Evolutionary conservation across 1,284 basidiomycete species (phyloP), one percentile per base, ranked within the genome.

Genomic region (Ceratobasidium sp.): DNA sequence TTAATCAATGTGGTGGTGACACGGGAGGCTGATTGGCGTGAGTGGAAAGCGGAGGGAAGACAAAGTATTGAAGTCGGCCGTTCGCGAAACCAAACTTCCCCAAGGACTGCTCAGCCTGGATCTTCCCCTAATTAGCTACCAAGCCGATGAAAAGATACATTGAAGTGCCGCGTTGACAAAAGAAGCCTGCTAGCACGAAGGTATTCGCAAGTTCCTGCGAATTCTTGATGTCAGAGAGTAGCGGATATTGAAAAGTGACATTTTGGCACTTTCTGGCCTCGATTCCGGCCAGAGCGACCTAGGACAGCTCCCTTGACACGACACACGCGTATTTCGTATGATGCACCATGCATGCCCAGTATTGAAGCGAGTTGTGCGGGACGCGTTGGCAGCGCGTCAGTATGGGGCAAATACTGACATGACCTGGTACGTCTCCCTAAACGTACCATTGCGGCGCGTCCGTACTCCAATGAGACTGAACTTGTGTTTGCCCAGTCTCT

Each of bases 181-280:
- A 32, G 22, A 56, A 22, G 54, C 7, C 82, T 22, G 78, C 82
- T 13, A 83, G 82, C 22, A 80, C 81, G 11, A 78, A 84, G 69
- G 81, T 51, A n/a, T 25, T 29, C 6, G 17, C 13, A 56, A 43
- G 40, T 11, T 43, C 9, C 40, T 0, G 40, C 25, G 1, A 29
- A 29, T 29, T 29, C 25, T 29, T 1, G 25, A 29, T 29, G 25
- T 29, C 25, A n/a, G 67, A 69, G 57, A 57, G 17, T 13, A 29
- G 40, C 34, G 34, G 67, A 46, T 56, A 0, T 9, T 11, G 34
- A 19, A 66, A 29, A 40, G 51, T 68, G 66, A 51, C 66, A 68
- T 0, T 29, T 17, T 67, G 66, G 51, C 56, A 40, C 66, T 68
- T 34, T 6, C 1, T 25, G 57, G 67, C 15, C 29, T 52, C 67